phyloP scores from a whole-genome alignment of 2,329 filamentous ascomycete genomes.

The Polytolypa hystricis region DNA sequence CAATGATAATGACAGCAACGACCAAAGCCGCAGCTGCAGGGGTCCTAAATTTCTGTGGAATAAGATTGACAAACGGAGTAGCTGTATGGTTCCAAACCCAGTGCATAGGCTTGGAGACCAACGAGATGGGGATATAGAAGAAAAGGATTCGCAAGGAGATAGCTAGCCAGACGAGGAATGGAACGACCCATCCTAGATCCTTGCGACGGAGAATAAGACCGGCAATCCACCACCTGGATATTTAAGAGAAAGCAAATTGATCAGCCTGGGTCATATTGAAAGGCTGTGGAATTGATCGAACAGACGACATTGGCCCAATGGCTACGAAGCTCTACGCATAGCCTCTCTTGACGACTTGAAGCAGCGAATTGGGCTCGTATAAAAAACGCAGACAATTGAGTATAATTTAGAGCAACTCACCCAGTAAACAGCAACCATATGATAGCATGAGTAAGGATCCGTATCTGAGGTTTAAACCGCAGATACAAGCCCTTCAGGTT shows the following conservation, averaged over 20 bases:
- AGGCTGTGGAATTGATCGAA: too few species aligned
- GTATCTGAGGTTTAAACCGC: too few species aligned
- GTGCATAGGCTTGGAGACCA: conserved; percentile 56
- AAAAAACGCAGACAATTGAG: too few species aligned
- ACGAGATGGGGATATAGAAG: conserved; percentile 57
- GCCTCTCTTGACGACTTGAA: too few species aligned
- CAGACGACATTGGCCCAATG: too few species aligned
- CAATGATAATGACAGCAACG: conserved; percentile 64
- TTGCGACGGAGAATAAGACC: conserved; percentile 60
- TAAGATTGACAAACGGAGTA: conserved; percentile 45
- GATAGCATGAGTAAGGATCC: conserved; percentile 35
- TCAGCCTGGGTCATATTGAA: too few species aligned
- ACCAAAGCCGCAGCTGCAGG: conserved; percentile 52
- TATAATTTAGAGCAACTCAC: too few species aligned
- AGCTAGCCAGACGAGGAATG: conserved; percentile 68
- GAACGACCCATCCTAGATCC: conserved; percentile 70
- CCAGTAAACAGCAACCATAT: conserved; percentile 43
- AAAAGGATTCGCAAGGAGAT: conserved; percentile 64
- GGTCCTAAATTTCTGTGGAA: conserved; percentile 56
- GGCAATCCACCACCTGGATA: conserved; percentile 66
- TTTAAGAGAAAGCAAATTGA: too few species aligned
- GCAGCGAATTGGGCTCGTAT: too few species aligned
- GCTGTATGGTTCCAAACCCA: conserved; percentile 57
- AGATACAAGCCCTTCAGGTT: too few species aligned
- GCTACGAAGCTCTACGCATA: too few species aligned